Conservation (phyloP, 1,284 basidiomycete species). For the Microbotryomycetes sp. region DNA sequence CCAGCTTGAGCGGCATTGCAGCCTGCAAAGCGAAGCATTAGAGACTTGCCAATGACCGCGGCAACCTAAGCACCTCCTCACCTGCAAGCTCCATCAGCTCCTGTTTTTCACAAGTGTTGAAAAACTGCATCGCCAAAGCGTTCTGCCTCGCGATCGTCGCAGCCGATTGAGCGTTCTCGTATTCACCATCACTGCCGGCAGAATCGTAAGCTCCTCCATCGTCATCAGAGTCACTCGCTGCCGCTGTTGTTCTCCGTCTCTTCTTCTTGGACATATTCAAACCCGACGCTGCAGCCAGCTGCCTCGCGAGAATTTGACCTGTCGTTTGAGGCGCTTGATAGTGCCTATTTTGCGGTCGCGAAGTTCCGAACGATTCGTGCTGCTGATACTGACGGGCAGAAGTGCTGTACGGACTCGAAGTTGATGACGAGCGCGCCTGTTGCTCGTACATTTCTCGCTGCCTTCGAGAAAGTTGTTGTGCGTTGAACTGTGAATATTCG, state of each 20-base stretch:
- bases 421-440: not conserved
- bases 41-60: not conserved
- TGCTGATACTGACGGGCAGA: conserved; percentile 7
- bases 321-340: conserved; percentile 9
- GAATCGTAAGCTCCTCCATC: conserved; percentile 32
- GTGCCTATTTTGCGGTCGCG: not conserved
- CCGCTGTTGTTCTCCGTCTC: conserved; percentile 13
- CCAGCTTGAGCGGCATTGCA: conserved; percentile 76
- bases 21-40: conserved; percentile 49
- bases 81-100: conserved; percentile 84
- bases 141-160: conserved; percentile 39
- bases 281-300: conserved; percentile 13
- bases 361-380: too few relatives aligned
- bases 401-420: too few relatives aligned
- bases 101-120: conserved; percentile 68
- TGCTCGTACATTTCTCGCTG: not conserved
- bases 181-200: conserved; percentile 33
- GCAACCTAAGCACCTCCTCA: conserved; percentile 43
- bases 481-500: not conserved
- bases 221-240: conserved; percentile 23
- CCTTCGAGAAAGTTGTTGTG: not conserved
- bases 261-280: conserved; percentile 13
- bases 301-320: conserved; percentile 25
- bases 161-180: conserved; percentile 24
- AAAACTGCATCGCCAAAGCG: conserved; percentile 65